Conservation (phyloP, 2,329 filamentous ascomycete genomes). For the Elsinoe necatrix region DNA sequence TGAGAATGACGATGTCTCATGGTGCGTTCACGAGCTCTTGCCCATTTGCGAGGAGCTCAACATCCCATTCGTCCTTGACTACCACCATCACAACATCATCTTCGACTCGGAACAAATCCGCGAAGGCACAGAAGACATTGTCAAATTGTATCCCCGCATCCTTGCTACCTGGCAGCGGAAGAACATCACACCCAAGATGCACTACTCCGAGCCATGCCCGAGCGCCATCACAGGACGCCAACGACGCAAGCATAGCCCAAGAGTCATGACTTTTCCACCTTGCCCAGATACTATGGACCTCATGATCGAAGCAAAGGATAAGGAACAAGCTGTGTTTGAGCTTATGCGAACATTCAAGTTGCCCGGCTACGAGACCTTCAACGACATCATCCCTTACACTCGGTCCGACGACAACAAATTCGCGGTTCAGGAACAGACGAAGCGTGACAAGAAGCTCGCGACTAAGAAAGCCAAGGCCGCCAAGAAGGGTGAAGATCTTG, state of each 20-base stretch:
- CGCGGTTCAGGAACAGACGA: constrained; percentile 27
- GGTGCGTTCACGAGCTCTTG: constrained; percentile 84
- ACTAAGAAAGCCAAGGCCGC: constrained; percentile 37
- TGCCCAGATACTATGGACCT: constrained; percentile 78
- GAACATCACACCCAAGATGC: constrained; percentile 87
- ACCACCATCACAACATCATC: constrained; percentile 90
- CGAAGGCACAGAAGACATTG: constrained; percentile 78
- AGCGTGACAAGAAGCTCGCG: constrained; percentile 30
- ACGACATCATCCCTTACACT: constrained; percentile 68
- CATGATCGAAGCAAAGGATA: constrained; percentile 99
- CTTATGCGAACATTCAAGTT: constrained; percentile 83
- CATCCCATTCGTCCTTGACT: constrained; percentile 87
- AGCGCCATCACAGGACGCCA: constrained; percentile 70
- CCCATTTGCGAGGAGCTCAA: constrained; percentile 89
- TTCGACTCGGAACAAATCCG: constrained; percentile 66
- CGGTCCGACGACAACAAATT: constrained; percentile 65
- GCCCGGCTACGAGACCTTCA: constrained; percentile 67
- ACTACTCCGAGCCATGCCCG: constrained; percentile 76
- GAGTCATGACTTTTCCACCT: constrained; percentile 72
- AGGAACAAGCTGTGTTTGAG: constrained; percentile 92
- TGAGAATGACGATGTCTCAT: constrained; percentile 90
- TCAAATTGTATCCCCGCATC: constrained; percentile 66
- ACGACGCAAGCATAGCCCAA: constrained; percentile 73
- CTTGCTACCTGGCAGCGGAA: constrained; percentile 76
- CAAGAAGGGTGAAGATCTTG: constrained; percentile 32